Base-by-base conservation (phyloP, 1,284 basidiomycete species). In the Tilletia horrida region DNA sequence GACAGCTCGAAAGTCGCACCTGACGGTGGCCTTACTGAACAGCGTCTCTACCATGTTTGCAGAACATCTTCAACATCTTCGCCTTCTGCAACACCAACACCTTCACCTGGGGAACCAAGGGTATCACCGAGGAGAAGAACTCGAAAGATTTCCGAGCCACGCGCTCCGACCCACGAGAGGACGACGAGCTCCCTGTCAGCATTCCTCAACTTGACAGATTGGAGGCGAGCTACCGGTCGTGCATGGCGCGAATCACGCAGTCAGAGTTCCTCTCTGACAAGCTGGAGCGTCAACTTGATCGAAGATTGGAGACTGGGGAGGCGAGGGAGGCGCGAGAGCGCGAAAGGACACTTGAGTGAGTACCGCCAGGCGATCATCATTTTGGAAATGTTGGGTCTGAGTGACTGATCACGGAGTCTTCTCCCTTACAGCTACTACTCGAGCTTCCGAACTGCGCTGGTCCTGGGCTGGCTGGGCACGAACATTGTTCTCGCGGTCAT, bases 11-110 rank as follows among this genome's bases (percentile, higher is more conserved):
- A n/a, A n/a, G n/a, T n/a, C n/a, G n/a, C n/a, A n/a, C n/a, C n/a
- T n/a, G n/a, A n/a, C n/a, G n/a, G n/a, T n/a, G n/a, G n/a, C n/a
- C n/a, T n/a, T n/a, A n/a, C n/a, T n/a, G n/a, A 29, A 59, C 55
- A 11, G 1, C 35, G n/a, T 23, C 40, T 44, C 6, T 27, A 7
- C 9, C 21, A 4, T 40, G 3, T 45, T 44, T n/a, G 6, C 42
- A 44, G 42, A 62, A 62, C 61, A 62, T 62, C 16, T 62, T 62
- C 61, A 62, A 62, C 61, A 62, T 45, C 18, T 62, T 62, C 42
- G 61, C 61, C 21, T 62, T 62, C 43, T 43, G 61, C 43, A 62
- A 62, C 61, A 62, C 61, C 0, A 62, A 62, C 42, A 45, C 40
- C 35, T 62, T 62, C 23, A 8, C 61, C 7, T 62, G 61, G 61